Base-by-base conservation (phyloP, 1,284 basidiomycete genomes). In the Ceratobasidium theobromae region DNA sequence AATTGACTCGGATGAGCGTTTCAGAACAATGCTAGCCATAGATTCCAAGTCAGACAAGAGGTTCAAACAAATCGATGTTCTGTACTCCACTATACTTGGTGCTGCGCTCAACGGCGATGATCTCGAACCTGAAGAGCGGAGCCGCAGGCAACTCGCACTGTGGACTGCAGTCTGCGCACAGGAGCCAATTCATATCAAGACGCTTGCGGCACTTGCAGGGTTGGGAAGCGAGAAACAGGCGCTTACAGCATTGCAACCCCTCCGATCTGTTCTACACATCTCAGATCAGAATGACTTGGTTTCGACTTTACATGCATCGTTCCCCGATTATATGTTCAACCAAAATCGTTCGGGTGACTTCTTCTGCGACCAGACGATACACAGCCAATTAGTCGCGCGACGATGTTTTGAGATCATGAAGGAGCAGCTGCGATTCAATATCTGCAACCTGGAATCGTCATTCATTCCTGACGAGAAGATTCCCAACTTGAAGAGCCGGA, bases 391-490 rank as follows among this genome's bases (percentile, higher is more conserved):
- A n/a, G n/a, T 38, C 8, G 8, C 35, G 9, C 8, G 35, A 38
- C 35, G 16, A 8, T 38, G 35, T 16, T 38, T 38, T 38, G 35
- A 38, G 9, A 38, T 38, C 35, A 38, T 38, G 35, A 8, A 38
- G 16, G 35, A 38, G 9, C 35, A 38, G 35, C 35, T 38, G 16
- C 16, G 35, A 38, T 38, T 38, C 35, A 38, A 38, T 16, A 38
- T 38, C 16, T 38, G 35, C 35, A 38, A 16, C 71, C 38, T 70
- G 72, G 1, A 38, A 38, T 8, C 35, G 16, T 38, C 16, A 16
- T 38, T 38, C 16, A 38, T 38, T 8, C 9, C 16, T 38, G 35
- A 38, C 16, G 16, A 16, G 9, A 38, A 38, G 16, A 16, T 38
- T 8, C 8, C 8, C 8, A 16, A 16, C 35, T 38, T 38, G 16